Conservation (phyloP, 2,329 filamentous ascomycete species). For the Apiospora pterosperma region DNA sequence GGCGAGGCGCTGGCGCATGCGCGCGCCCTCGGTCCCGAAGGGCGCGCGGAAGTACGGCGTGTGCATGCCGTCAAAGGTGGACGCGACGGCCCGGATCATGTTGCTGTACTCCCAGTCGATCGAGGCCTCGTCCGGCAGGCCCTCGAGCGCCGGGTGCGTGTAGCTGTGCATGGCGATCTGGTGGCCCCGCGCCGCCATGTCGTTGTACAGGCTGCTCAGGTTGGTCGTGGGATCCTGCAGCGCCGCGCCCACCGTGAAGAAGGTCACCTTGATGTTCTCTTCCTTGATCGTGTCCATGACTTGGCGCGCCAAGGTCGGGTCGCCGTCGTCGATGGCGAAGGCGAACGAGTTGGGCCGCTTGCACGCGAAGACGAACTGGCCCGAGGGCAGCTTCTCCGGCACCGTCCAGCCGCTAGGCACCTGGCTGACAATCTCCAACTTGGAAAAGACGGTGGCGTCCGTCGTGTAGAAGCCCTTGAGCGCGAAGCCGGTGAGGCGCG, state of each 20-base stretch:
- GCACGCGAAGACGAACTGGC: conserved; percentile 61
- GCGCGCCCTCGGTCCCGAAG: conserved; percentile 64
- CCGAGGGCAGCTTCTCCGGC: conserved; percentile 58
- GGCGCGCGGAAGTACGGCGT: conserved; percentile 63
- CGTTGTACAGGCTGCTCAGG: conserved; percentile 59
- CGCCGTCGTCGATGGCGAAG: conserved; percentile 69
- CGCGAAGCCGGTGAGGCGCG: conserved; percentile 53
- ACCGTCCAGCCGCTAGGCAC: conserved; percentile 49
- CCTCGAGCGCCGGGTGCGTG: conserved; percentile 64
- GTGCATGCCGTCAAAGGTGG: conserved; percentile 31
- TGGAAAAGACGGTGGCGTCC: conserved; percentile 47
- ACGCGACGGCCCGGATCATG: conserved; percentile 46
- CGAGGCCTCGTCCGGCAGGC: conserved; percentile 44
- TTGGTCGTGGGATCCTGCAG: conserved; percentile 58
- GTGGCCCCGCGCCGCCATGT: conserved; percentile 60
- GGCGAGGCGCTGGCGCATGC: conserved; percentile 61
- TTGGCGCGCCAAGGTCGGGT: conserved; percentile 54
- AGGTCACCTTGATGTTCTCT: conserved; percentile 62
- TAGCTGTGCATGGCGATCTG: conserved; percentile 67
- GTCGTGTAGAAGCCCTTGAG: conserved; percentile 62
- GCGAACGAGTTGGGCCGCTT: conserved; percentile 67
- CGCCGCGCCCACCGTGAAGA: conserved; percentile 66
- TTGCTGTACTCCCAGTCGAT: conserved; percentile 62
- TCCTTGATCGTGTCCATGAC: conserved; percentile 61
- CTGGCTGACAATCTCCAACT: conserved; percentile 56